Percentiles rank a stretch among this genome's conserved stretches.
Conservation (phyloP, 306 rosid species). For the Gleditsia sinensis region DNA sequence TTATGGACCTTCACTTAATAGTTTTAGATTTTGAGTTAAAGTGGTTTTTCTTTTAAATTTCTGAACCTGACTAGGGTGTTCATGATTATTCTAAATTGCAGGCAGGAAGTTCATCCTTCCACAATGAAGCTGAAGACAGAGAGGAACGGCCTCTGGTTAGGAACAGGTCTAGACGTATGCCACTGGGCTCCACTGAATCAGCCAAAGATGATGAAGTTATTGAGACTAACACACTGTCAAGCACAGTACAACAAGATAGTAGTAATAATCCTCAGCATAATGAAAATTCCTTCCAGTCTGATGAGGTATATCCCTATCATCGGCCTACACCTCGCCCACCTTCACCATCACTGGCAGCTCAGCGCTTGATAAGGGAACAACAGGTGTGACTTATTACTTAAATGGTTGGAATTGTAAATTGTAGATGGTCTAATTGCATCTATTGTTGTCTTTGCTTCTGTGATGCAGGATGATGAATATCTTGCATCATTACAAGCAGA, state of each 20-base stretch:
- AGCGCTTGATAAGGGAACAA: slow-evolving; percentile 93
- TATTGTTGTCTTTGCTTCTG: slow-evolving; percentile 17
- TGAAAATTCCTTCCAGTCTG: slow-evolving; percentile 54
- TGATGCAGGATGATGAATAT: slow-evolving; percentile 93
- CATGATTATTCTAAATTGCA: slow-evolving; percentile 50
- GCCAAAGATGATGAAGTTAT: slow-evolving; percentile 45
- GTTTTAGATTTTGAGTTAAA: no score
- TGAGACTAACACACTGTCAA: slow-evolving; percentile 49
- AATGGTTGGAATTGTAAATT: slow-evolving; percentile 13
- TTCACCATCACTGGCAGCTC: slow-evolving; percentile 90
- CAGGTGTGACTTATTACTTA: slow-evolving; percentile 62
- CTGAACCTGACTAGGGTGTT: slow-evolving; percentile 27
- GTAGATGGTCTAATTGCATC: slow-evolving; percentile 6
- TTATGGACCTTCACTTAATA: no score
- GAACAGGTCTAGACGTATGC: slow-evolving; percentile 48
- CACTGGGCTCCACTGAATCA: slow-evolving; percentile 51
- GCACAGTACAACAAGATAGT: slow-evolving; percentile 40
- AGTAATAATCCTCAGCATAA: slow-evolving; percentile 37
- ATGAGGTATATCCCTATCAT: slow-evolving; percentile 57
- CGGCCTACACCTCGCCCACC: slow-evolving; percentile 74
- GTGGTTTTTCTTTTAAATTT: no score
- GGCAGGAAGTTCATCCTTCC: slow-evolving; percentile 57
- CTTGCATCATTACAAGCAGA: slow-evolving; percentile 94
- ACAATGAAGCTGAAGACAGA: slow-evolving; percentile 58
- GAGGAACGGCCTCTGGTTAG: slow-evolving; percentile 67